Evolutionary conservation across 1,284 basidiomycete genomes (phyloP).

Genomic region (Ceratobasidium theobromae): DNA sequence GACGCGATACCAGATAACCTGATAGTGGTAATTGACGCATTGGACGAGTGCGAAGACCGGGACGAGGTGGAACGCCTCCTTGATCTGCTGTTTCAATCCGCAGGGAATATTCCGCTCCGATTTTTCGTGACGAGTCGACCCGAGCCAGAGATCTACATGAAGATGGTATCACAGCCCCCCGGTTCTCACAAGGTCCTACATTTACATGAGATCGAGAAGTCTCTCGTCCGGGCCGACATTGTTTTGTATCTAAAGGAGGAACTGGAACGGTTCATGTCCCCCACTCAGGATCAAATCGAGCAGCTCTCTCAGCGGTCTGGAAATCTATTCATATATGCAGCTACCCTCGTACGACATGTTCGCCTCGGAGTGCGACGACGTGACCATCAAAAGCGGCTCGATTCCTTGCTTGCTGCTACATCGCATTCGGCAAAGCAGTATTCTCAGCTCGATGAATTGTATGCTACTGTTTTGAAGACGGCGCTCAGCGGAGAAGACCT

Average conservation of each 20-base stretch:
- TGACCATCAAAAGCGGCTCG: background rate
- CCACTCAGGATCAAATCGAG: background rate
- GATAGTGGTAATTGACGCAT: background rate
- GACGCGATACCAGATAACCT: background rate
- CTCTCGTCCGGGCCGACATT: background rate
- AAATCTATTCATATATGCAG: slow-evolving; percentile 33
- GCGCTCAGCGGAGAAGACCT: background rate
- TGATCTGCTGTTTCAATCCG: background rate
- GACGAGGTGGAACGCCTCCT: background rate
- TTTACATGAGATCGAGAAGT: slow-evolving; percentile 14
- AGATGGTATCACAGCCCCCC: background rate
- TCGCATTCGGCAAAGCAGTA: background rate
- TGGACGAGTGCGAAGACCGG: background rate
- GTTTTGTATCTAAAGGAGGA: background rate
- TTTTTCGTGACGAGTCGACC: background rate
- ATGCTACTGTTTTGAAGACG: background rate
- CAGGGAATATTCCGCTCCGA: background rate
- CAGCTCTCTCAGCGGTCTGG: slow-evolving; percentile 12
- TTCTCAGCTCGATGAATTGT: background rate
- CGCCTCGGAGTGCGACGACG: background rate
- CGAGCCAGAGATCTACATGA: background rate
- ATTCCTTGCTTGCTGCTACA: background rate
- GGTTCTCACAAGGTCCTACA: background rate
- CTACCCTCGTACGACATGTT: slow-evolving; percentile 21
- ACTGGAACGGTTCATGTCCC: background rate